A percentile compares a stretch with the other conserved stretches of the same genome.
phyloP scores from a whole-genome alignment of 495 filamentous ascomycete species.

The Trypethelium eluteriae region DNA sequence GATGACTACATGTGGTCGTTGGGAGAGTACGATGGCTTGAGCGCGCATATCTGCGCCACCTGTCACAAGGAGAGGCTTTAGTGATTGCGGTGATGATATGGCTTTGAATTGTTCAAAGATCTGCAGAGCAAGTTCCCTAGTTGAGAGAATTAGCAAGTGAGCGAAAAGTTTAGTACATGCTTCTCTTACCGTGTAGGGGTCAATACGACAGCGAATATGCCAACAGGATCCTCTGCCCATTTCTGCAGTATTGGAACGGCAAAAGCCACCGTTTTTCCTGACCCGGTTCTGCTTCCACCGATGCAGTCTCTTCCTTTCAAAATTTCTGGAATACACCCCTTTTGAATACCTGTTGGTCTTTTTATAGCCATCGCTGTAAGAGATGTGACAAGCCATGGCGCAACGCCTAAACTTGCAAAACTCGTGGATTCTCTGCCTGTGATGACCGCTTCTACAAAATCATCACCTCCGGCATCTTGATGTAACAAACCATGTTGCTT shows the following conservation, averaged over 20 bases:
- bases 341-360: constrained; percentile 84
- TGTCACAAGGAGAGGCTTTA: constrained; percentile 79
- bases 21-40: constrained; percentile 74
- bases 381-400: constrained; percentile 84
- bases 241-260: constrained; percentile 85
- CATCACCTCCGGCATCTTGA: background rate
- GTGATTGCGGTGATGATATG: constrained; percentile 72
- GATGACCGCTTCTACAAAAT: background rate
- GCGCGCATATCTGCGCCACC: constrained; percentile 87
- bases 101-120: constrained; percentile 94
- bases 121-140: constrained; percentile 83
- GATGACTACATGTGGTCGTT: constrained; percentile 83
- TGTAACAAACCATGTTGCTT: background rate
- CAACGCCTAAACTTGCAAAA: constrained; percentile 66
- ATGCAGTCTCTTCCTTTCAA: constrained; percentile 87
- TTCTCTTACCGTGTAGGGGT: constrained; percentile 69
- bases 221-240: constrained; percentile 87
- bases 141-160: background rate
- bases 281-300: constrained; percentile 87
- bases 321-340: constrained; percentile 82
- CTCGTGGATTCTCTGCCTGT: constrained; percentile 42
- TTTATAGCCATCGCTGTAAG: constrained; percentile 81
- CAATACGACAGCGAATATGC: constrained; percentile 80
- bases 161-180: background rate
- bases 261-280: constrained; percentile 98